Base-by-base conservation (phyloP, 805 yeast genomes). In the Aciculoconidium aculeatum region DNA sequence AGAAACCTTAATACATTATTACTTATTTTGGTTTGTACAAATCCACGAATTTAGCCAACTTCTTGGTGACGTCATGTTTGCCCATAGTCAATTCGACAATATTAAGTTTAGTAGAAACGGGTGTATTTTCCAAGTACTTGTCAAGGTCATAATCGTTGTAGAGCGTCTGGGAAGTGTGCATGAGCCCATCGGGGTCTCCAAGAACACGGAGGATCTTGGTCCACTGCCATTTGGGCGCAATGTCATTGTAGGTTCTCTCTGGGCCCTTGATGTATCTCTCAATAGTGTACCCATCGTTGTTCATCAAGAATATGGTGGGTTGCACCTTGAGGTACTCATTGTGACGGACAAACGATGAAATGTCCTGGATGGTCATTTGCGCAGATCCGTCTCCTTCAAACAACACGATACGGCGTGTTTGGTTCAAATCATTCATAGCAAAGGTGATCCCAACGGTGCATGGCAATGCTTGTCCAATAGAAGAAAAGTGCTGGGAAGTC, bases 381-480 rank as follows among this genome's bases (percentile, higher is more conserved):
- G 95, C 90, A 3, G 95, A 79, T 1, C 96, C 96, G 53, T 88
- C 96, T 32, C 96, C 96, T 62, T 83, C 87, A 11, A 85, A 58
- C 14, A 87, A 61, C 12, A 85, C 64, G 25, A 87, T 65, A 44
- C 94, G 71, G 17, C 77, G 69, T 3, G 41, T 44, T 8, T 42
- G 37, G 8, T 44, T 39, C 27, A 67, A 42, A 45, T 82, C 94
- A 28, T 68, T 65, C 57, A 72, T 61, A 0, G 90, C 96, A 32
- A 83, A 59, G 11, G 84, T 77, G 15, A 79, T 81, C 28, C 96
- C 96, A 34, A 88, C 69, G 4, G 92, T 70, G 7, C 88, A 82
- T 3, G 96, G 96, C 15, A 88, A 61, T 0, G 94, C 90, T 61
- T 75, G 82, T 5, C 96, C 96, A 44, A 88, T 88, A 2, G 94